Conservation (phyloP, 768 basidiomycete species). For the Rhizopogon rudus region DNA sequence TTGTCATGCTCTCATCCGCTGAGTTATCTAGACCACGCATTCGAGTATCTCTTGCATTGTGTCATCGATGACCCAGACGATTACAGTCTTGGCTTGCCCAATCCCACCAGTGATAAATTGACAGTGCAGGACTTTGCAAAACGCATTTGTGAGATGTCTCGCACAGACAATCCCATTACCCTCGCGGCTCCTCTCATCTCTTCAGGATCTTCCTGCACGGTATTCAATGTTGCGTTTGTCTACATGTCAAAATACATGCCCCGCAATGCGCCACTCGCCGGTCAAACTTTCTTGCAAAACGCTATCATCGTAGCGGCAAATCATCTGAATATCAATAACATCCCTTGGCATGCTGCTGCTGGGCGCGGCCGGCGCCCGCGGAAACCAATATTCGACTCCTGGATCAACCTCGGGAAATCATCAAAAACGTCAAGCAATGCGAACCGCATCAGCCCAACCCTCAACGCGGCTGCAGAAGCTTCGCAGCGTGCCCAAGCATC, state of each 20-base stretch:
- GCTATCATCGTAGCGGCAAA: not conserved
- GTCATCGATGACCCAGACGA: not conserved
- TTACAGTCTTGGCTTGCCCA: not conserved
- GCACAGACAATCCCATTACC: accelerated
- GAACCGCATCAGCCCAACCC: too few relatives aligned
- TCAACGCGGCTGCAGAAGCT: not conserved
- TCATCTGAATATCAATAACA: not conserved
- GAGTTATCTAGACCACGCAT: not conserved
- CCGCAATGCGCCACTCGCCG: not conserved
- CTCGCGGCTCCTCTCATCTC: not conserved
- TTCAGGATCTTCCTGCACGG: too few relatives aligned
- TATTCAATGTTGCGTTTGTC: not conserved
- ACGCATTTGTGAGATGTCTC: not conserved
- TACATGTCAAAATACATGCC: not conserved
- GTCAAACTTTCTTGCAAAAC: not conserved
- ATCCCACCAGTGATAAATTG: not conserved
- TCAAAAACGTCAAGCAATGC: too few relatives aligned
- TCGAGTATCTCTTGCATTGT: not conserved
- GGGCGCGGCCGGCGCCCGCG: not conserved
- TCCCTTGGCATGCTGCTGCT: not conserved
- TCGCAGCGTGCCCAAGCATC: not conserved
- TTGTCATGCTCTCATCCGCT: not conserved
- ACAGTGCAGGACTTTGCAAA: not conserved
- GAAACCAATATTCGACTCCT: not conserved
- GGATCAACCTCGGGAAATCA: not conserved